Evolutionary conservation across 495 filamentous ascomycete genomes (phyloP), one percentile per base, ranked within the genome.

Genomic region (Clohesyomyces aquaticus): DNA sequence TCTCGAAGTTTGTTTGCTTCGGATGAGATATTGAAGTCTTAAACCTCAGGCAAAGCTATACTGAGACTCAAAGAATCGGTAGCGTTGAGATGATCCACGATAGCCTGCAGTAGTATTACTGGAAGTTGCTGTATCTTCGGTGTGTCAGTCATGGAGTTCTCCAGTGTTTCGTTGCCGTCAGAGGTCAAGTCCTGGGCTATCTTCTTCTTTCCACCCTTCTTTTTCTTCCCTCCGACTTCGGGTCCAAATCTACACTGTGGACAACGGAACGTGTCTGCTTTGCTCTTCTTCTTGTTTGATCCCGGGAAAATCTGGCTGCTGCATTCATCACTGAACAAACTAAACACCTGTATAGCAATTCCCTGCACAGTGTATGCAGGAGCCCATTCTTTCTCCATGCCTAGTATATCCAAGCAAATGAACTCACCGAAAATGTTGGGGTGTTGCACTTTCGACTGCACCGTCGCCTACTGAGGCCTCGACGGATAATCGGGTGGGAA

Each of bases 251-350:
- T 61, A 23, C 23, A 41, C 0, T n/a, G 23, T 21, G 47, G n/a
- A n/a, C n/a, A 55, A 28, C 25, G 60, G 47, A 3, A 66, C 19
- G 12, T n/a, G 22, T n/a, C 49, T 27, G 12, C 70, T 61, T 28
- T 61, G 43, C 0, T 71, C 69, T 53, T 82, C 78, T 55, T 81
- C 80, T n/a, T n/a, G n/a, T n/a, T n/a, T n/a, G n/a, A n/a, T n/a
- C n/a, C n/a, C n/a, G n/a, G n/a, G n/a, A n/a, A n/a, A 18, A 82
- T 35, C 45, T 58, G 72, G 64, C 82, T 78, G 61, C 82, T 80
- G 64, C 80, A 76, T n/a, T n/a, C n/a, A n/a, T n/a, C n/a, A n/a
- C n/a, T n/a, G 76, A 87, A 80, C 77, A 88, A 83, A 75, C 81
- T 86, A 68, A 87, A 77, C 41, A 83, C 68, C 69, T 85, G 80